Evolutionary conservation across 352 stramenopile genomes (phyloP), one percentile per base, ranked within the genome.

Genomic region (Phytophthora megakarya): DNA sequence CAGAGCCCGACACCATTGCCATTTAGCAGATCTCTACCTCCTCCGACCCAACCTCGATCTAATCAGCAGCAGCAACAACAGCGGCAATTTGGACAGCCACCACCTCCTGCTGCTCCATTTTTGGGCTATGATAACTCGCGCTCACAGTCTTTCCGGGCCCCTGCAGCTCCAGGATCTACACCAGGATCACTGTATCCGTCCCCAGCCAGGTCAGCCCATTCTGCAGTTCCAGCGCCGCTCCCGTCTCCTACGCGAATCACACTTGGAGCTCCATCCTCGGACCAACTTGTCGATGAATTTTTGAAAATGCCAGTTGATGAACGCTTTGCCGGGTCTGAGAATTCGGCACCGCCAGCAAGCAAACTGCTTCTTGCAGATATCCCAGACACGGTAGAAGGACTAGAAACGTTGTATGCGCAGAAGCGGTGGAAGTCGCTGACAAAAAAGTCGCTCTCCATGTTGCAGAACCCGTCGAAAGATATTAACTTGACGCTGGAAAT

Each of bases 391-490:
- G 50, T 92, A 1, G 53, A 78, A 15, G 71, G 65, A 3, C 75
- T 94, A 3, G 74, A 89, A 50, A 46, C 57, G 21, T 56, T 94
- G 30, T 92, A 92, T 53, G 61, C 54, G 35, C 73, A 91, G 51
- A 87, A 88, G 61, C 71, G 79, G 16, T 94, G 83, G 81, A 86
- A 84, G 53, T 85, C 82, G 16, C 64, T 94, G 22, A 90, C 80
- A 3, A 89, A 87, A 53, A 92, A 92, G 25, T 77, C 85, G 8
- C 67, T 89, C 26, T 80, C 75, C 15, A 91, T 93, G 81, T 70
- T 92, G 42, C 80, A 88, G 54, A 84, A 69, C 22, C 75, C 78
- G 19, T 76, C 72, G 12, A 87, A 79, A 45, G 65, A 83, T 46
- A 57, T 70, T 16, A 65, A 66, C 18, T 39, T 75, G 64, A 83